Percentiles rank a stretch among this genome's conserved stretches.
These are phyloP conservation scores for Lepidium aucheri DNA, from an alignment of 345 rosid genomes.

Conservation along the genomic window DNA sequence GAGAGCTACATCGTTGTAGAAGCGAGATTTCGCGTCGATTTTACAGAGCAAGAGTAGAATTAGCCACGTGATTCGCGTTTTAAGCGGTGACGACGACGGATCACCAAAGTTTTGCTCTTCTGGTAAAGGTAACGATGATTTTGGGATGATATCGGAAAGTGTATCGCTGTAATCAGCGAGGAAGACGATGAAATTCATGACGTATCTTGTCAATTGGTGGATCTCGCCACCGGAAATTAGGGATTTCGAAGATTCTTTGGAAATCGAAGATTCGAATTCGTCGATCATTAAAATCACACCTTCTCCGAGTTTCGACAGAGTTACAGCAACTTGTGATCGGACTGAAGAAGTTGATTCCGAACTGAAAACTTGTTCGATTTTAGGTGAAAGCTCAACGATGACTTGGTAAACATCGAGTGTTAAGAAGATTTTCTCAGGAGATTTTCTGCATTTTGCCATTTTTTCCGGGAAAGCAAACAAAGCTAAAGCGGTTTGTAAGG, in stretches of 20 bases:
- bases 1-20: conserved; percentile 47
- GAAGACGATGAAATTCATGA: conserved; percentile 56
- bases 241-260: conserved; percentile 45
- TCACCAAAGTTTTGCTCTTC: conserved; percentile 22
- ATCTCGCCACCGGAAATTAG: conserved; percentile 53
- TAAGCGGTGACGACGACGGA: conserved; percentile 25
- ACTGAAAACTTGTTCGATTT: conserved; percentile 45
- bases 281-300: conserved; percentile 37
- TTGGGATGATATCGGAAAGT: conserved; percentile 41
- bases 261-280: conserved; percentile 54
- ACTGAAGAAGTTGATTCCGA: conserved; percentile 37
- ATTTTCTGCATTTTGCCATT: conserved; percentile 43
- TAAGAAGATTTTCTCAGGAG: conserved; percentile 69
- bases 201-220: conserved; percentile 60
- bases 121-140: conserved; percentile 26
- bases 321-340: conserved; percentile 29
- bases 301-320: conserved; percentile 42
- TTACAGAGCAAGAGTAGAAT: conserved; percentile 60
- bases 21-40: conserved; percentile 48
- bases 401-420: conserved; percentile 58
- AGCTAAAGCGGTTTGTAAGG: conserved; percentile 37
- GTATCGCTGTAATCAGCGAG: conserved; percentile 46
- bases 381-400: conserved; percentile 37
- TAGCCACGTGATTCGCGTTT: conserved; percentile 44
- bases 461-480: conserved; percentile 53